These are phyloP conservation scores for Puccinellia tenuiflora DNA, from an alignment of 176 grass and related monocot genomes.

Conservation along the genomic window DNA sequence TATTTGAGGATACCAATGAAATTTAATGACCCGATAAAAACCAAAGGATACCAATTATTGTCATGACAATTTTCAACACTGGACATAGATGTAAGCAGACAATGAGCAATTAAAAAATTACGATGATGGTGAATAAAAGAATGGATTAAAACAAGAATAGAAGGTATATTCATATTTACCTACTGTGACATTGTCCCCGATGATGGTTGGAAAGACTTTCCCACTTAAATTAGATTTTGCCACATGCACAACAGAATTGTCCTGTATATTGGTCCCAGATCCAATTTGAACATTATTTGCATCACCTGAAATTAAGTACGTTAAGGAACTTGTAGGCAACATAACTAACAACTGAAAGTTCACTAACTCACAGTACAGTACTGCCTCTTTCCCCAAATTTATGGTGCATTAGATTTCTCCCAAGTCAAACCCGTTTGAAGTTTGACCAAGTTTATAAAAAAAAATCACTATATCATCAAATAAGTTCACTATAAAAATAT, in stretches of 20 bases:
- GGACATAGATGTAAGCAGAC: constrained; percentile 1
- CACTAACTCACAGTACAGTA: not conserved
- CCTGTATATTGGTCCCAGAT: constrained; percentile 96
- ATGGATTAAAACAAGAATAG: not conserved
- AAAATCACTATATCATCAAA: not conserved
- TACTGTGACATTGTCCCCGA: constrained; percentile 87
- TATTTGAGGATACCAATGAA: not conserved
- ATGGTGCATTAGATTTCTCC: not conserved
- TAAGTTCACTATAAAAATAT: not conserved
- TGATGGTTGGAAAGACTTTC: constrained; percentile 85
- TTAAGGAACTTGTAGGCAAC: not conserved
- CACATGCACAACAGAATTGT: constrained; percentile 91
- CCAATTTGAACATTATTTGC: constrained; percentile 72
- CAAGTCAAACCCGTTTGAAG: not conserved
- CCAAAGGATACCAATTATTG: not conserved
- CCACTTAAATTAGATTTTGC: constrained; percentile 96
- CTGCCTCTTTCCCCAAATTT: not conserved
- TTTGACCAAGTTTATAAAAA: not conserved
- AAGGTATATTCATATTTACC: constrained; percentile 60
- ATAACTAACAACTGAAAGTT: not conserved
- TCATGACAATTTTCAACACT: not conserved
- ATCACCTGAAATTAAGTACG: constrained; percentile 57
- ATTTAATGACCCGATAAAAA: not conserved
- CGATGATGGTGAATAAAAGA: not conserved
- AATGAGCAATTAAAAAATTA: not conserved